Evolutionary conservation across 1,139 yeast species (phyloP), one percentile per base, ranked within the genome.

Genomic region (Geotrichum histeridarum): DNA sequence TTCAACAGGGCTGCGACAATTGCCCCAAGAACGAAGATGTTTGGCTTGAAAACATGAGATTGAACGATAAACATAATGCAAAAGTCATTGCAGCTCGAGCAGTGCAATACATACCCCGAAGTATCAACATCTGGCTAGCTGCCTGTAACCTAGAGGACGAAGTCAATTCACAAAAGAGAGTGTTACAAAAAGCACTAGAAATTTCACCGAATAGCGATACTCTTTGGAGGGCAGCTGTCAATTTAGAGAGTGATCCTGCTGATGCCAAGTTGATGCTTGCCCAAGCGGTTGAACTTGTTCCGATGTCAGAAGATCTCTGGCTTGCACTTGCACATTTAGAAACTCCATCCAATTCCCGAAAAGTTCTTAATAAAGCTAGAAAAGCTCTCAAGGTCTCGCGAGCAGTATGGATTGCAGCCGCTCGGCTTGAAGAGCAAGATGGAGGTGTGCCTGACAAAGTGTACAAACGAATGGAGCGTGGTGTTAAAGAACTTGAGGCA

Each of bases 31-130:
- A 74, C 62, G 94, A 84, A 59, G 86, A 82, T 15, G 74, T 90
- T 0, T 93, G 99, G 99, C 68, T 91, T 5, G 96, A 88, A 60
- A 83, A 78, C 64, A 75, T 93, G 9, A 76, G 89, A 46, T 70
- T 91, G n/a, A 83, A 88, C 65, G 70, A 68, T 11, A 67, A 73
- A 14, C 78, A 81, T 37, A 61, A 75, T 59, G 71, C 73, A 0
- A 84, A 80, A 63, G 68, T 74, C 1, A 74, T 90, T 18, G 83
- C 83, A 4, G 79, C 86, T 0, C 82, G 83, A 53, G 96, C 88
- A 0, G 76, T 91, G 5, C 73, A 74, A 54, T 77, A 73, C 62
- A 78, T 83, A 53, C 78, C 81, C 0, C 71, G 70, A 42, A 82
- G 90, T 1, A 77, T 80, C 48, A 73, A 73, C 42, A 69, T 93